A percentile compares a stretch with the other conserved stretches of the same genome.
phyloP scores from a whole-genome alignment of 2,329 filamentous ascomycete genomes.

The Fusarium miscanthi region DNA sequence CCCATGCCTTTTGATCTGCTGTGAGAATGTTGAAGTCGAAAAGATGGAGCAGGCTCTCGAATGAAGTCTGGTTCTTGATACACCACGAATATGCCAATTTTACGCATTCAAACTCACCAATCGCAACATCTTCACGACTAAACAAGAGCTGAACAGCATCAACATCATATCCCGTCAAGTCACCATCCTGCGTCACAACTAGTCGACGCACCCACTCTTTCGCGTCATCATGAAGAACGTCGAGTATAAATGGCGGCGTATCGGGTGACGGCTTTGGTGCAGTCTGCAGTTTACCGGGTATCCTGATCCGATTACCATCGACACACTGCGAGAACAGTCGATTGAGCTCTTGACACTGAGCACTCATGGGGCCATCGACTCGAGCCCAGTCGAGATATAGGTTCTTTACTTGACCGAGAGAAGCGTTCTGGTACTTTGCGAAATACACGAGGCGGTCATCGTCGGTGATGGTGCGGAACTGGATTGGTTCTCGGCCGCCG shows the following conservation, averaged over 20 bases:
- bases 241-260: neutral
- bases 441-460: neutral
- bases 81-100: neutral
- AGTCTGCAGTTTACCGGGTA: neutral
- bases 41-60: neutral
- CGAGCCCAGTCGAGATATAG: conserved; percentile 9
- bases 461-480: neutral
- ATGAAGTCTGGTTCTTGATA: rapidly evolving
- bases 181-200: rapidly evolving
- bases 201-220: neutral
- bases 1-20: neutral
- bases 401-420: neutral
- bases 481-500: neutral
- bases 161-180: neutral
- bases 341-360: conserved; percentile 6
- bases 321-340: conserved; percentile 14
- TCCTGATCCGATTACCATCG: conserved; percentile 1
- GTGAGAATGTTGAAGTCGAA: conserved; percentile 6
- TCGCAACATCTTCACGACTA: neutral
- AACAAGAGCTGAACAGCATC: neutral
- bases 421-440: neutral
- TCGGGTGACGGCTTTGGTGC: neutral
- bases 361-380: neutral
- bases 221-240: neutral
- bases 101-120: neutral